These are phyloP conservation scores for Globisporangium perplexum DNA, from an alignment of 352 stramenopile genomes.

Conservation along the genomic window DNA sequence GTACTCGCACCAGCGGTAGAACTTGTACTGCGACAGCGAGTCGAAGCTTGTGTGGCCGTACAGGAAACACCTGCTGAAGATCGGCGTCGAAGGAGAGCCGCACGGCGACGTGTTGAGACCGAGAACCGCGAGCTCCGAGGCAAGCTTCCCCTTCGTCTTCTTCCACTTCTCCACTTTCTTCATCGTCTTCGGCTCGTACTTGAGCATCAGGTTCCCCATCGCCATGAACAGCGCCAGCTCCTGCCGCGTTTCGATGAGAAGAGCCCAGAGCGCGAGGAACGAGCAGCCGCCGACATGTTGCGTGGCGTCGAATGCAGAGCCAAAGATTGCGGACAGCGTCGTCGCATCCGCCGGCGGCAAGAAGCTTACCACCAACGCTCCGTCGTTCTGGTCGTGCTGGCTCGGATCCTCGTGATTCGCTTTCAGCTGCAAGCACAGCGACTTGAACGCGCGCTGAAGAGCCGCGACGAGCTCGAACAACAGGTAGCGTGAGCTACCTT, in stretches of 20 bases:
- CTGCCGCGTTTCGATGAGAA: conserved; percentile 73
- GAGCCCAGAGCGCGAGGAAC: conserved; percentile 52
- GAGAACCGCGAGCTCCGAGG: conserved; percentile 29
- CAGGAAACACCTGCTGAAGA: conserved; percentile 15
- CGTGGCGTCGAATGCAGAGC: conserved; percentile 43
- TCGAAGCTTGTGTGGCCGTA: conserved; percentile 54
- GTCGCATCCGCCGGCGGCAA: conserved; percentile 38
- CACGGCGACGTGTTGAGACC: conserved; percentile 20
- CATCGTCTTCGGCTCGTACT: conserved; percentile 71
- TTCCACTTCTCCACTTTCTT: conserved; percentile 79
- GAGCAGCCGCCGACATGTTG: conserved; percentile 68
- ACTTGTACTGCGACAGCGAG: conserved; percentile 55
- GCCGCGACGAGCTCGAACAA: conserved; percentile 32
- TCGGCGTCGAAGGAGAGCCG: conserved; percentile 8
- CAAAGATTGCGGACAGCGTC: conserved; percentile 63
- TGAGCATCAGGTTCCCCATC: conserved; percentile 65
- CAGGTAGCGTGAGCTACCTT: conserved; percentile 9
- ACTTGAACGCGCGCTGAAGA: conserved; percentile 29
- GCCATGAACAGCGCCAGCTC: conserved; percentile 60
- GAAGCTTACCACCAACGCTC: conserved; percentile 54
- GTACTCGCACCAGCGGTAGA: conserved; percentile 66
- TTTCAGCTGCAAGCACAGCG: conserved; percentile 32
- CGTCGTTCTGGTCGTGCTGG: conserved; percentile 25
- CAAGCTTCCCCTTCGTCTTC: conserved; percentile 50
- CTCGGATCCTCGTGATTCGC: conserved; percentile 20